Percentiles rank a stretch among this genome's conserved stretches.
These are phyloP conservation scores for Fistulinella cinereoalba DNA, from an alignment of 1,284 basidiomycete genomes.

Conservation along the genomic window DNA sequence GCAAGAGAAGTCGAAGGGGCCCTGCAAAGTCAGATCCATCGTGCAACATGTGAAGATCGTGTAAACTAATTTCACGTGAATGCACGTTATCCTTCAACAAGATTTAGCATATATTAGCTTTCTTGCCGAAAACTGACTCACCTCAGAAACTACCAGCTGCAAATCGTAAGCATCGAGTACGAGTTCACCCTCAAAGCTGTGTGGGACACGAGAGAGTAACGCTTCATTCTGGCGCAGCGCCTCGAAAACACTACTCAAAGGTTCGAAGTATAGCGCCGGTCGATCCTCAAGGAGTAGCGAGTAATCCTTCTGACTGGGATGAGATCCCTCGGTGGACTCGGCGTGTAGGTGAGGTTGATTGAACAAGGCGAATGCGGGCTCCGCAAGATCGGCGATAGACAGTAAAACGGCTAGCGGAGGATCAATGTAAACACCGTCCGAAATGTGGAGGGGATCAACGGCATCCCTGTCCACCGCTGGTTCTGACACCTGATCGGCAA, in stretches of 20 bases:
- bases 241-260: slow-evolving; percentile 62
- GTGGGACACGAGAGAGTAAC: slow-evolving; percentile 42
- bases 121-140: slow-evolving; percentile 29
- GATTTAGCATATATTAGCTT: slow-evolving; percentile 3
- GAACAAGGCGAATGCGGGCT: slow-evolving; percentile 54
- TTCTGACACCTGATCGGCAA: slow-evolving; percentile 9
- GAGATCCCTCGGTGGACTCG: slow-evolving; percentile 23
- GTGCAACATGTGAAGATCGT: slow-evolving; percentile 70
- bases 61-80: slow-evolving; percentile 65
- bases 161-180: slow-evolving; percentile 66
- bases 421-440: slow-evolving; percentile 69
- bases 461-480: slow-evolving; percentile 8
- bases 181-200: slow-evolving; percentile 57
- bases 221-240: slow-evolving; percentile 61
- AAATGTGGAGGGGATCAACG: slow-evolving; percentile 60
- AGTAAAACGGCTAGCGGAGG: slow-evolving; percentile 70
- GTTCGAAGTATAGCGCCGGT: slow-evolving; percentile 72
- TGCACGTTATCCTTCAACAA: slow-evolving; percentile 67
- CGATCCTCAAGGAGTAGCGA: slow-evolving; percentile 53
- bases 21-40: slow-evolving; percentile 62
- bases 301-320: slow-evolving; percentile 17
- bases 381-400: slow-evolving; percentile 43
- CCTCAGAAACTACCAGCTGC: slow-evolving; percentile 62
- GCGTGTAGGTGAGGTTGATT: slow-evolving; percentile 41
- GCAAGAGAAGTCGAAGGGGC: slow-evolving; percentile 60